Base-by-base conservation (phyloP, 345 rosid genomes). In the Turnera subulata region DNA sequence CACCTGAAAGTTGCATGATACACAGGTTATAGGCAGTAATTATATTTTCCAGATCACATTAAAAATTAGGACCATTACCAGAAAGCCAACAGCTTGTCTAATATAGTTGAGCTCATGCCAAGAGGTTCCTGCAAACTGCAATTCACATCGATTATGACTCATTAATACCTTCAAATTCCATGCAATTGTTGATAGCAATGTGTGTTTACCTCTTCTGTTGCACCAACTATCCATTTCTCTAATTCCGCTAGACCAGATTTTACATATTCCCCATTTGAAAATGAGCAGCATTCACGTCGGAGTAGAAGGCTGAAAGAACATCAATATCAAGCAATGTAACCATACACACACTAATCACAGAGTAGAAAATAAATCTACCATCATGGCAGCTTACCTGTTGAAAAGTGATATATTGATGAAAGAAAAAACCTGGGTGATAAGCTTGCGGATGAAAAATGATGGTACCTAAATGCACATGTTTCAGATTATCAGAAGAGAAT, bases 31-130 rank as follows among this genome's bases (percentile, higher is more conserved):
- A 42, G 46, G 67, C 13, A 38, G 20, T 46, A 46, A 10, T 57
- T 5, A 20, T 24, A 44, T 43, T 21, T 24, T 16, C 19, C 6
- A 40, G 7, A 18, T 32, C 33, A 64, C 50, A 46, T 50, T 4
- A 48, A 64, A 58, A 60, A 24, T 33, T 39, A 58, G 61, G 42
- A 24, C 40, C 39, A 50, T 59, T 81, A 92, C 97, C 96, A 93
- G 80, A 78, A 93, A 93, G 24, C 97, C 97, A 76, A 93, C 97
- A 69, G 99, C 99, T 83, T 93, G 99, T 70, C 97, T 79, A 62
- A 93, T 89, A 73, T 83, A 93, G 56, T 85, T 89, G 58, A 93
- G 77, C 76, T 89, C 99, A 23, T 89, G 95, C 99, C 99, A 93
- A 45, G 97, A 93, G 55, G 97, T 93, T 78, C 99, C 99, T 76